phyloP scores from a whole-genome alignment of 371 early-diverging fungal species.

The Syncephalastrum racemosum region DNA sequence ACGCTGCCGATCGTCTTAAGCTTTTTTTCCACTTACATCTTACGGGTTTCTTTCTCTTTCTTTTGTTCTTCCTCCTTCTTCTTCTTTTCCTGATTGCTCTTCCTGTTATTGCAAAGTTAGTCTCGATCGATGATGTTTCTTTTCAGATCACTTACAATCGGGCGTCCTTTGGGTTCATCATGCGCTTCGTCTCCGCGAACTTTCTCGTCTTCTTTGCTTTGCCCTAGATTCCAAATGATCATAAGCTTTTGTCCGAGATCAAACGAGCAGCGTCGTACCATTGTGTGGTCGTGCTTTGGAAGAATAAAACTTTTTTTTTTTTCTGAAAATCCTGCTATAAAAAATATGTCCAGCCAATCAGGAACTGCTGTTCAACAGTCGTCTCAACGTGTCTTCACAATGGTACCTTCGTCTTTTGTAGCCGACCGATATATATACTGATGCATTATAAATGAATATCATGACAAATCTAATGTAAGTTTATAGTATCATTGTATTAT shows the following conservation, averaged over 20 bases:
- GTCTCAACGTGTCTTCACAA: too few species aligned
- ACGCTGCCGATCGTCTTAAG: not conserved
- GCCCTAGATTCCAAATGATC: conserved; percentile 50
- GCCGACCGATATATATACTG: too few species aligned
- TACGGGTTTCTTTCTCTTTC: conserved; percentile 70
- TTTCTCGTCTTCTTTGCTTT: conserved; percentile 92
- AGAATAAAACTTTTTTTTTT: too few species aligned
- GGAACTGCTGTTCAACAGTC: too few species aligned
- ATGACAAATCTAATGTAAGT: too few species aligned
- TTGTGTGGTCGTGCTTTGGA: too few species aligned
- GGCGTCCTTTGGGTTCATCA: conserved; percentile 87
- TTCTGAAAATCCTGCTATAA: too few species aligned
- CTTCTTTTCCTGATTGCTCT: conserved; percentile 78
- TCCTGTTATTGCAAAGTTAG: conserved; percentile 34
- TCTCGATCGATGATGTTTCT: not conserved
- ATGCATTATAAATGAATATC: too few species aligned
- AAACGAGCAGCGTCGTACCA: too few species aligned
- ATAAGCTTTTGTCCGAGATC: not conserved
- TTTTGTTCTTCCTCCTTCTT: conserved; percentile 72
- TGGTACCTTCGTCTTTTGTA: too few species aligned
- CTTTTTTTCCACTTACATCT: conserved; percentile 66
- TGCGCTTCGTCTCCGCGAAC: conserved; percentile 92
- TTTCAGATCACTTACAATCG: conserved; percentile 61
- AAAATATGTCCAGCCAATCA: too few species aligned
- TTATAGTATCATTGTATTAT: too few species aligned